Evolutionary conservation across 495 filamentous ascomycete genomes (phyloP).

Genomic region (Penicillium malachiteum): DNA sequence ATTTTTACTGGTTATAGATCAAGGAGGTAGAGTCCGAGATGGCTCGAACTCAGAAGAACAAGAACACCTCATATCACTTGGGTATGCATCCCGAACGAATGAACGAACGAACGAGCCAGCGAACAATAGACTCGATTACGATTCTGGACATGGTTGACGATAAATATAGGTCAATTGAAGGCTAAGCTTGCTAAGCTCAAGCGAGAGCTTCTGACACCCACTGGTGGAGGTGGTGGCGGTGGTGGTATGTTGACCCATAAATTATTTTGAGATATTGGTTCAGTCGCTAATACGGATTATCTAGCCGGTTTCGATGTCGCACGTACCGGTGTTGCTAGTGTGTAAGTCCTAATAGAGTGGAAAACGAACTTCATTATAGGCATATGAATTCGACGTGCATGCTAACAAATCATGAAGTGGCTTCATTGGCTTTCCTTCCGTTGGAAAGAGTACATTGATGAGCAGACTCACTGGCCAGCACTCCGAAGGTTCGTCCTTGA

Average conservation of each 20-base stretch:
- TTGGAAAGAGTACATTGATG: conserved; percentile 98
- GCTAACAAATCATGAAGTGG: conserved; percentile 29
- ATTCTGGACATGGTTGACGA: conserved; percentile 27
- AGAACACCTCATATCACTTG: conserved; percentile 85
- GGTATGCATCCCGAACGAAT: conserved; percentile 39
- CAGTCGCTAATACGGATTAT: conserved; percentile 25
- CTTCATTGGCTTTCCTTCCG: conserved; percentile 84
- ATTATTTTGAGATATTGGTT: neutral
- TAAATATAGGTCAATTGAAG: conserved; percentile 76
- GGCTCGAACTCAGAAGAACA: conserved; percentile 97
- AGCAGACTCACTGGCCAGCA: conserved; percentile 91
- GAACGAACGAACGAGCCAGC: conserved; percentile 1
- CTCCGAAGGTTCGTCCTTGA: conserved; percentile 65
- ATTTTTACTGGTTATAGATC: conserved; percentile 60
- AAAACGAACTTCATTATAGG: neutral
- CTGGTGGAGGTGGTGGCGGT: conserved; percentile 76
- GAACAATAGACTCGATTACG: conserved; percentile 1
- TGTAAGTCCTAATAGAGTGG: conserved; percentile 56
- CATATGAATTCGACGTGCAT: neutral
- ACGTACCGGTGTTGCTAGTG: conserved; percentile 92
- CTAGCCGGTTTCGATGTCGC: conserved; percentile 94
- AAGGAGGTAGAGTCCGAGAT: conserved; percentile 98
- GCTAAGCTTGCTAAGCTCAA: conserved; percentile 98
- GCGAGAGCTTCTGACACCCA: conserved; percentile 87
- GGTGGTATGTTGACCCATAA: conserved; percentile 51